Evolutionary conservation across 2,329 filamentous ascomycete species (phyloP), one percentile per base, ranked within the genome.

Genomic region (Westerdykella aurantiaca): DNA sequence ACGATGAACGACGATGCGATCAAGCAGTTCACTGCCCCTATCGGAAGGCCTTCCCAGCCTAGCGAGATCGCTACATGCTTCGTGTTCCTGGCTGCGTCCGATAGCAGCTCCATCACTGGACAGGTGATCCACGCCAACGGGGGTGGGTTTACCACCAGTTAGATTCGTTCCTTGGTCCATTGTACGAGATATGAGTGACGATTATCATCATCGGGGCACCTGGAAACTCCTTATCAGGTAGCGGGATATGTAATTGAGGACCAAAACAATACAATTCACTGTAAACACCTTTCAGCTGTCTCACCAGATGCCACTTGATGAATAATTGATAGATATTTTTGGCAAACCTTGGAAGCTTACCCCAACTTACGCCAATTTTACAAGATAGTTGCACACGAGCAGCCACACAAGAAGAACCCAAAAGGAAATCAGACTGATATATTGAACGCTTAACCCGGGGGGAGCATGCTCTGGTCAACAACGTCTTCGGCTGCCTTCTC

Each of bases 401-500:
- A 29, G 25, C 25, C 25, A 29, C 25, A 7, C 25, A 29, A 12
- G n/a, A 35, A 35, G 17, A 14, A 35, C 13, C 18, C 33, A 18
- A 14, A 14, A 14, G 14, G 13, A 38, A 17, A 25, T 38, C 17
- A 38, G 21, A 25, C 18, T 21, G 18, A 21, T 10, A 14, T 10
- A 29, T 29, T 29, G 17, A 17, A 13, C 13, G 17, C 21, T 73
- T 78, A 97, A 66, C 93, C 91, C 48, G 93, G 93, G 52, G 93
- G 93, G 38, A 98, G 81, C 65, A 89, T 82, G 79, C 89, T 95
- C 53, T 85, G 86, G 69, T 98, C 93, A 42, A 98, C 91, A 66
- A 96, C 81, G 56, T 98, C 93, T 57, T 93, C 86, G 6, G 91
- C 88, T 46, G 97, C 91, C 76, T 93, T 95, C 53, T 84, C 77